phyloP scores from a whole-genome alignment of 2,329 filamentous ascomycete species.

The Cercospora zeina region DNA sequence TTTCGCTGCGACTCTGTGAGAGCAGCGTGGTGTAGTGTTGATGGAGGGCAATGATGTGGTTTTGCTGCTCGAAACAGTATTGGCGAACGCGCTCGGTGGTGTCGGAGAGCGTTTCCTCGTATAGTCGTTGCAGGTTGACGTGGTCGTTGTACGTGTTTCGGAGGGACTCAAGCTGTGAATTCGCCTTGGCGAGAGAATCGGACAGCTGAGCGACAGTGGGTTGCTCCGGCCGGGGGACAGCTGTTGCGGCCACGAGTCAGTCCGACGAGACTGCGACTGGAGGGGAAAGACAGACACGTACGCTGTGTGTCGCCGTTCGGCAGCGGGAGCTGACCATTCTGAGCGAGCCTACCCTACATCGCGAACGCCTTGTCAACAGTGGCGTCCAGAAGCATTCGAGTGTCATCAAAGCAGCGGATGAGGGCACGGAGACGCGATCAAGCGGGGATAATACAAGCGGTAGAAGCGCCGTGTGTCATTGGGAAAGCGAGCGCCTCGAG shows the following conservation, averaged over 20 bases:
- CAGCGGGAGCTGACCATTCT: constrained; percentile 28
- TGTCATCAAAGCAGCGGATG: background rate
- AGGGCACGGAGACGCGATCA: background rate
- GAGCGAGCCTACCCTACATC: constrained; percentile 29
- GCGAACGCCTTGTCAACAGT: background rate
- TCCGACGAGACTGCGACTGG: background rate
- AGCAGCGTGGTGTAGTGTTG: constrained; percentile 52
- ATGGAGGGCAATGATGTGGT: constrained; percentile 48
- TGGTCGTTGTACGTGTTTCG: constrained; percentile 34
- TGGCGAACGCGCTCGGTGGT: constrained; percentile 37
- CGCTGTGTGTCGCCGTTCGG: constrained; percentile 30
- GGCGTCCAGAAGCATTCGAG: background rate
- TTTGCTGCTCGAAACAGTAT: constrained; percentile 46
- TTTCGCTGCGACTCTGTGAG: constrained; percentile 47
- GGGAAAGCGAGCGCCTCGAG: background rate
- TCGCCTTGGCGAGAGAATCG: constrained; percentile 33
- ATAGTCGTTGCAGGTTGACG: constrained; percentile 38
- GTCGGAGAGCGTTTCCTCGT: constrained; percentile 45
- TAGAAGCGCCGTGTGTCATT: background rate
- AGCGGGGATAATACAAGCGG: background rate
- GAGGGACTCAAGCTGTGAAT: constrained; percentile 34
- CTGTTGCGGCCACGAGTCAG: constrained; percentile 17
- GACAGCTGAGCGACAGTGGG: constrained; percentile 38
- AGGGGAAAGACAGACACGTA: constrained; percentile 18
- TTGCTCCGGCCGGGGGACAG: constrained; percentile 25